Base-by-base conservation (phyloP, 345 rosid genomes). In the Moringa oleifera region DNA sequence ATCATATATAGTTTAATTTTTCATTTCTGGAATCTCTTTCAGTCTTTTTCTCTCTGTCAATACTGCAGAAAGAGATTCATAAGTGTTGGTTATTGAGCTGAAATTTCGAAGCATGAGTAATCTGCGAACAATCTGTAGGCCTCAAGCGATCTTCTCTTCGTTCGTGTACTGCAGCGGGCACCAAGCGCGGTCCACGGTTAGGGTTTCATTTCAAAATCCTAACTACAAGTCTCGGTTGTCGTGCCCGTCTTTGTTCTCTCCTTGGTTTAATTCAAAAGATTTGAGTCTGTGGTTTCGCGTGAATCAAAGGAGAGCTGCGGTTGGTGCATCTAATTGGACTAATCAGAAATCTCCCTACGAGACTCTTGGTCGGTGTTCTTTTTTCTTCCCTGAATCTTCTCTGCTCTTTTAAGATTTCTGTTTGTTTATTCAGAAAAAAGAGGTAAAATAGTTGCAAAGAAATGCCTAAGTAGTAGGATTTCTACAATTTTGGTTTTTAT, bases 341-440 rank as follows among this genome's bases (percentile, higher is more conserved):
- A 67, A 84, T 62, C 82, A 78, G 74, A 86, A 78, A 65, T 86
- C 97, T 65, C 98, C 98, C 0, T 90, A 93, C 51, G 97, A 90
- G 55, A 93, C 99, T 61, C 90, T 93, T 6, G 98, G 98, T 91
- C 20, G 11, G 51, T 31, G 18, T 19, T 61, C 45, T 16, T 33
- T 33, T 33, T 33, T 23, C 4, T 54, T 24, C 41, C 20, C 20
- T 36, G 33, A 47, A 21, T 8, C 55, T 36, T 37, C 7, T 54
- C 57, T 61, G 18, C 31, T 20, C 4, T 22, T 19, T 16, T 50
- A 0, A 8, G 5, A 47, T 18, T 22, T 25, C 45, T 59, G 62
- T 57, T 57, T 41, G 59, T 28, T 59, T 31, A 23, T 62, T 36
- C 70, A 57, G 59, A 53, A 37, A 66, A 7, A 23, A 21, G 41